These are phyloP conservation scores for Colletotrichum agaves DNA, from an alignment of 2,329 filamentous ascomycete genomes.

Conservation along the genomic window DNA sequence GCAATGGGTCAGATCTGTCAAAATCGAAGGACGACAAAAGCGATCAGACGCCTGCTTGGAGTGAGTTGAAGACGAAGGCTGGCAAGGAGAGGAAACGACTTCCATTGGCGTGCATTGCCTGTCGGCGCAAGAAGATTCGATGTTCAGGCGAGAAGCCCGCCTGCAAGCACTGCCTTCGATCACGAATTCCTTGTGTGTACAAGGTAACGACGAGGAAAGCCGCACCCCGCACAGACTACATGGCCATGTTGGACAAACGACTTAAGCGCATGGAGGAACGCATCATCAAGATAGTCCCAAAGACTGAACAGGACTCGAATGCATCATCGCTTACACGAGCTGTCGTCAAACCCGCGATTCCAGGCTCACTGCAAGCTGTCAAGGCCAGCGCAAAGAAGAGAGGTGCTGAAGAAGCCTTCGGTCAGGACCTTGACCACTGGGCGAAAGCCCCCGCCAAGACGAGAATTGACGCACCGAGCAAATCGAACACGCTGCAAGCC, in stretches of 20 bases:
- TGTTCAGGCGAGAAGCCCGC: constrained; percentile 98
- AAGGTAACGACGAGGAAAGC: constrained; percentile 96
- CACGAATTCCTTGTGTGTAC: constrained; percentile 95
- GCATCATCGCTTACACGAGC: constrained; percentile 78
- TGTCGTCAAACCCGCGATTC: constrained; percentile 81
- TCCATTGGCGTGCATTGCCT: constrained; percentile 94
- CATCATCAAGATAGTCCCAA: constrained; percentile 94
- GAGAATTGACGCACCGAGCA: constrained; percentile 58
- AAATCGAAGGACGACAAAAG: constrained; percentile 68
- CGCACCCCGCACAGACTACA: constrained; percentile 94
- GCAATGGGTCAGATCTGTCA: constrained; percentile 64
- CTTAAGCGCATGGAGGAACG: constrained; percentile 97
- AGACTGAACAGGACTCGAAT: constrained; percentile 77
- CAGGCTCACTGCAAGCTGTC: constrained; percentile 60
- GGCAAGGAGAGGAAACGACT: constrained; percentile 95
- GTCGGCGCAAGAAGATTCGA: constrained; percentile 95
- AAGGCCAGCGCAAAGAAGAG: constrained; percentile 80
- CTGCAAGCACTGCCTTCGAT: constrained; percentile 94
- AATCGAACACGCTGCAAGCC: constrained; percentile 64
- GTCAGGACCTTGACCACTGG: constrained; percentile 84
- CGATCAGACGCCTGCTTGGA: constrained; percentile 75
- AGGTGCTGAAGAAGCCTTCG: constrained; percentile 87
- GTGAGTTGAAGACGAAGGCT: constrained; percentile 87
- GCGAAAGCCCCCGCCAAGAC: constrained; percentile 68
- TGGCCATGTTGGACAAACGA: constrained; percentile 98